Conservation (phyloP, 192 early-diverging fungal species). For the Kappamyces sp. region DNA sequence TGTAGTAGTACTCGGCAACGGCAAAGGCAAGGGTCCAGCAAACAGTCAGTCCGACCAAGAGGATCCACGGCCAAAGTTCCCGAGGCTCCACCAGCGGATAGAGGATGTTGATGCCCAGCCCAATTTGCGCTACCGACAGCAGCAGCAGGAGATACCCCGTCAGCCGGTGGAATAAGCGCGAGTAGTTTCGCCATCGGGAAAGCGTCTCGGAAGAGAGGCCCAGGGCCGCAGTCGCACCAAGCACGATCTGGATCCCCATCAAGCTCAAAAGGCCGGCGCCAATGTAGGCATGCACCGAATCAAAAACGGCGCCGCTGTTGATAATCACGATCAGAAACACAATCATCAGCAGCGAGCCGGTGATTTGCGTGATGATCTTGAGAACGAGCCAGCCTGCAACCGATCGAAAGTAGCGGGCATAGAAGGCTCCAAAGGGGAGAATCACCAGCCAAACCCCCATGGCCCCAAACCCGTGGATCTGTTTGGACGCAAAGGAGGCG, state of each 20-base stretch:
- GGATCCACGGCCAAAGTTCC: conserved; percentile 26
- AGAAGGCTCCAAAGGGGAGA: conserved; percentile 34
- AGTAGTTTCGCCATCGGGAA: conserved; percentile 14
- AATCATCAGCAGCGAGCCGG: conserved; percentile 17
- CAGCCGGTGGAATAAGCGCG: conserved; percentile 17
- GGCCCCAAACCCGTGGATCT: conserved; percentile 37
- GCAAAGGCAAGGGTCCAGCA: conserved; percentile 24
- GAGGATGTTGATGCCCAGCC: conserved; percentile 28
- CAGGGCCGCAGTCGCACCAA: conserved; percentile 26
- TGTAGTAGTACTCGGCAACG: conserved; percentile 1
- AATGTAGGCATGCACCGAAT: conserved; percentile 28
- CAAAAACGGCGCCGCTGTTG: conserved; percentile 16
- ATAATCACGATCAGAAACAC: conserved; percentile 21
- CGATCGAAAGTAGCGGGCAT: conserved; percentile 32
- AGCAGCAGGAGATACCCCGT: conserved; percentile 23
- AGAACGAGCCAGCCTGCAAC: conserved; percentile 28
- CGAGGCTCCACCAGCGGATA: conserved; percentile 29
- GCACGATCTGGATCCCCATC: conserved; percentile 25
- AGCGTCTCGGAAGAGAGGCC: conserved; percentile 28
- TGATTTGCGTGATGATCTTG: conserved; percentile 27
- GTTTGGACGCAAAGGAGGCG: conserved; percentile 16
- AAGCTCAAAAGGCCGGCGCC: conserved; percentile 25
- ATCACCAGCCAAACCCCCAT: conserved; percentile 34
- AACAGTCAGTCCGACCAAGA: conserved; percentile 22
- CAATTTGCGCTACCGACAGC: conserved; percentile 21